Evolutionary conservation across 805 yeast species (phyloP).

Genomic region (Huiozyma sinensis): DNA sequence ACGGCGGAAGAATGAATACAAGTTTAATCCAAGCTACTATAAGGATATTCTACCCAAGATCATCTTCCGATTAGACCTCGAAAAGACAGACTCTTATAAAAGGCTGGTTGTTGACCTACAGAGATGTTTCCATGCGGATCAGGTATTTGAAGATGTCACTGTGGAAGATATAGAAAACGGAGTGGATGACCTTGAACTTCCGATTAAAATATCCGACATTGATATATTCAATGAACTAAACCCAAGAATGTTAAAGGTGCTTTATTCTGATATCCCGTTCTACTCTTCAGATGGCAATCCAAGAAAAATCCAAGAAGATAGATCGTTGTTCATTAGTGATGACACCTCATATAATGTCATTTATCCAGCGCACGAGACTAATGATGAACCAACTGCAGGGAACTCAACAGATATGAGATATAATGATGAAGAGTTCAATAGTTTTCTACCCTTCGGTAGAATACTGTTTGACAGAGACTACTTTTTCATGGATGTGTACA

Average conservation of each 20-base stretch:
- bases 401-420: background rate
- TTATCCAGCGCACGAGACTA: background rate
- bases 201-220: conserved; percentile 1
- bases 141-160: background rate
- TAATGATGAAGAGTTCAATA: conserved; percentile 20
- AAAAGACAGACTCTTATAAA: conserved; percentile 13
- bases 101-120: background rate
- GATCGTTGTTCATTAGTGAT: background rate
- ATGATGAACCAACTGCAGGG: background rate
- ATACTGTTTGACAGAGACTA: conserved; percentile 43
- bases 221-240: conserved; percentile 6
- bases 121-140: background rate
- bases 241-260: conserved; percentile 3
- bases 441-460: conserved; percentile 42
- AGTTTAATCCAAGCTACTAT: conserved; percentile 1
- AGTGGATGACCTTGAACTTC: background rate
- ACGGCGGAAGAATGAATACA: background rate
- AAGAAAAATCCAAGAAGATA: background rate
- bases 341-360: background rate
- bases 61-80: conserved; percentile 5
- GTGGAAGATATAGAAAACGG: background rate
- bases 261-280: conserved; percentile 5
- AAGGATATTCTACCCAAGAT: conserved; percentile 7
- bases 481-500: conserved; percentile 28
- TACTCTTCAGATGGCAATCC: background rate